These are phyloP conservation scores for Rhodotorula paludigena DNA, from an alignment of 768 basidiomycete genomes.

Conservation along the genomic window DNA sequence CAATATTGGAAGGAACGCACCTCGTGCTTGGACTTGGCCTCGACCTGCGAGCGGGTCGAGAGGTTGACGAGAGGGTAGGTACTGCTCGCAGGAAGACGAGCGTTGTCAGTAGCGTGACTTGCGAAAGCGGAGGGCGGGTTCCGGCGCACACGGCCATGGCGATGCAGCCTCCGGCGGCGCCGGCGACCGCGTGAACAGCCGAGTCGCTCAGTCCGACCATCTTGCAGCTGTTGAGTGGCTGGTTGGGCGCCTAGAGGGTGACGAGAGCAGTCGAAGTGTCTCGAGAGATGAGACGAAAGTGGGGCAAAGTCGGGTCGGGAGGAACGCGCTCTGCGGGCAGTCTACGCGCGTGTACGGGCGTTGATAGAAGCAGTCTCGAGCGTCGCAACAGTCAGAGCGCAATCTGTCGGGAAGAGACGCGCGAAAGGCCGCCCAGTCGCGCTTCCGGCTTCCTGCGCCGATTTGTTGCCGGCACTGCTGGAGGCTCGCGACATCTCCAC, in stretches of 20 bases:
- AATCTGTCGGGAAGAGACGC: too few species aligned
- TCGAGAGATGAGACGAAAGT: too few species aligned
- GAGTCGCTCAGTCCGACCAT: conserved; percentile 55
- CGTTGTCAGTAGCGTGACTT: not conserved
- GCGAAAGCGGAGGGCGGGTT: not conserved
- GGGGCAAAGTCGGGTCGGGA: not conserved
- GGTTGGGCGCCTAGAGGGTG: not conserved
- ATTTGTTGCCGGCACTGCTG: too few species aligned
- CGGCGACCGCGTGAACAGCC: conserved; percentile 76
- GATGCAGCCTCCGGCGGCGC: conserved; percentile 79
- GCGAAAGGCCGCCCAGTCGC: too few species aligned
- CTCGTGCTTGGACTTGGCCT: conserved; percentile 71
- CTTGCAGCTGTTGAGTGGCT: not conserved
- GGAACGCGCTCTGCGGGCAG: too few species aligned
- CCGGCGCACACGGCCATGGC: conserved; percentile 88
- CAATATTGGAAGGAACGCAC: conserved; percentile 48
- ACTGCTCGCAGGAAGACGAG: not conserved
- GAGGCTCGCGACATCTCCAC: too few species aligned
- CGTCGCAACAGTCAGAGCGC: too few species aligned
- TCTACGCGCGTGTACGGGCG: too few species aligned
- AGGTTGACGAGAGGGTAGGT: conserved; percentile 73
- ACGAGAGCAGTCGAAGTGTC: not conserved
- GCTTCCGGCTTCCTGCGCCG: too few species aligned
- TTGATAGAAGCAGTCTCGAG: too few species aligned
- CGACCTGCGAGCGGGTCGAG: conserved; percentile 87